These are phyloP conservation scores for Afroboletus lepidellus DNA, from an alignment of 1,284 basidiomycete species.

Conservation along the genomic window DNA sequence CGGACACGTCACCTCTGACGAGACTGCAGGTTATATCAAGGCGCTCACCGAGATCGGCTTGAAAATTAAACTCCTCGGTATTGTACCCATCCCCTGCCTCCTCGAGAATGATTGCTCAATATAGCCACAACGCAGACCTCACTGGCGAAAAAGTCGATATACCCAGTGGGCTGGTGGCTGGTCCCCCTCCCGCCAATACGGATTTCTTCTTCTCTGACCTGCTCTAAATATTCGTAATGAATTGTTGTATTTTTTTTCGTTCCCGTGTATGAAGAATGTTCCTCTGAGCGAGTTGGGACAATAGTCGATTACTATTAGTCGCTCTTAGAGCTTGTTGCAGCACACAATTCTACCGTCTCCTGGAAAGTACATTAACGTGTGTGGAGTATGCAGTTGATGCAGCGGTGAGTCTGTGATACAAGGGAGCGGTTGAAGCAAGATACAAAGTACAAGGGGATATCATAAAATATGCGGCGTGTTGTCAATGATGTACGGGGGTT, in stretches of 20 bases:
- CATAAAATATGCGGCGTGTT: constrained; percentile 17
- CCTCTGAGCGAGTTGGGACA: not conserved
- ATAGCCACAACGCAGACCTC: constrained; percentile 55
- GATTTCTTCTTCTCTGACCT: constrained; percentile 88
- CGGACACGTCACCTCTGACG: constrained; percentile 78
- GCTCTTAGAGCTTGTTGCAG: constrained; percentile 22
- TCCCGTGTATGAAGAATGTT: constrained; percentile 2
- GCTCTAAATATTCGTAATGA: constrained; percentile 22
- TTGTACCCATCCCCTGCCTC: constrained; percentile 30
- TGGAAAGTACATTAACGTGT: constrained; percentile 20
- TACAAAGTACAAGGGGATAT: constrained; percentile 21
- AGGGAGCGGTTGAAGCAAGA: constrained; percentile 46
- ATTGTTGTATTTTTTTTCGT: constrained; percentile 11
- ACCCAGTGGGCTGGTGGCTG: constrained; percentile 69
- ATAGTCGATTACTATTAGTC: constrained; percentile 21
- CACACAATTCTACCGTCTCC: constrained; percentile 18
- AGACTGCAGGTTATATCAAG: constrained; percentile 83
- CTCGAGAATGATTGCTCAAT: constrained; percentile 3
- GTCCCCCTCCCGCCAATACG: constrained; percentile 72
- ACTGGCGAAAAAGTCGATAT: constrained; percentile 92
- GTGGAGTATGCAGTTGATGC: constrained; percentile 44
- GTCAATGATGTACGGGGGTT: constrained; percentile 54
- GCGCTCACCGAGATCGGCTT: constrained; percentile 90
- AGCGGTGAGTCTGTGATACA: constrained; percentile 27
- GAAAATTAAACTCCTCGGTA: constrained; percentile 89